These are phyloP conservation scores for Aspergillus proliferans DNA, from an alignment of 2,329 filamentous ascomycete genomes.

Conservation along the genomic window DNA sequence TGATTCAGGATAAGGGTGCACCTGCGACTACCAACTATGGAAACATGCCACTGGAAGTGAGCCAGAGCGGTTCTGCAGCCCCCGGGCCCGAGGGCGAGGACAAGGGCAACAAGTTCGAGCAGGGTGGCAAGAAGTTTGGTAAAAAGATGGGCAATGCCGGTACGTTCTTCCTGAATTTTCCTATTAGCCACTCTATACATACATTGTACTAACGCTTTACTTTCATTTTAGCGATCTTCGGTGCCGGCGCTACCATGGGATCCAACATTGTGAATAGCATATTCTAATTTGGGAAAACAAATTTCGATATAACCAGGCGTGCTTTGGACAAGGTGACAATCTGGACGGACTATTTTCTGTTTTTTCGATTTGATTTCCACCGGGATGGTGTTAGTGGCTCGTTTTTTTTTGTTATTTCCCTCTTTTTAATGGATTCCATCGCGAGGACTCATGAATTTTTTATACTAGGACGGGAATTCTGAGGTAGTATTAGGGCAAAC, in stretches of 20 bases:
- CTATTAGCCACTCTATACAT: background rate
- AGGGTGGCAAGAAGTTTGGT: constrained; percentile 81
- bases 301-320: no score
- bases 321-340: no score
- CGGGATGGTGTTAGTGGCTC: constrained; percentile 28
- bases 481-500: no score
- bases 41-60: constrained; percentile 70
- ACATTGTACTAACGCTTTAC: constrained; percentile 13
- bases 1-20: constrained; percentile 58
- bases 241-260: constrained; percentile 85
- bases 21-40: constrained; percentile 40
- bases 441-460: no score
- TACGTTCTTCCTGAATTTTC: constrained; percentile 19
- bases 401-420: no score
- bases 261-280: constrained; percentile 86
- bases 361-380: constrained; percentile 15
- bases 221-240: constrained; percentile 65
- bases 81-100: constrained; percentile 37
- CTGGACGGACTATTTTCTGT: no score
- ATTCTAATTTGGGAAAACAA: constrained; percentile 52
- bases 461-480: no score
- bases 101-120: constrained; percentile 61
- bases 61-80: constrained; percentile 47
- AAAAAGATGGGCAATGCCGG: constrained; percentile 79
- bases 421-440: no score